These are phyloP conservation scores for Cytospora piceicola DNA, from an alignment of 2,329 filamentous ascomycete species.

Conservation along the genomic window DNA sequence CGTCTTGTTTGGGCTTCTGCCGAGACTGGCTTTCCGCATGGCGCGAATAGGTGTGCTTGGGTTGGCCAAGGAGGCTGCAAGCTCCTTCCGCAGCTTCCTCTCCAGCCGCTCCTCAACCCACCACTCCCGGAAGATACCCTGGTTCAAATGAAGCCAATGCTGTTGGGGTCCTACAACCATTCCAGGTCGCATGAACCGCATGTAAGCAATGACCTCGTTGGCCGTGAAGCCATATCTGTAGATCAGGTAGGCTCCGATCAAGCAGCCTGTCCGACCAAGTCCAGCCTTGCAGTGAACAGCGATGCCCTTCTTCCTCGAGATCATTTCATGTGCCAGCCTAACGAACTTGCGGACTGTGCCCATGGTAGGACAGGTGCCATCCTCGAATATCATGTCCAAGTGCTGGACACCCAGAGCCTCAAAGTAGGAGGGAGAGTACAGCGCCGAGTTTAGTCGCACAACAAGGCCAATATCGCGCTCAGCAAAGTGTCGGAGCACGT, in stretches of 20 bases:
- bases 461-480: slow-evolving; percentile 90
- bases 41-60: slow-evolving; percentile 65
- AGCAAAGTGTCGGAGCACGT: slow-evolving; percentile 87
- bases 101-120: slow-evolving; percentile 90
- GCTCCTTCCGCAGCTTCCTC: slow-evolving; percentile 64
- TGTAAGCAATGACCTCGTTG: slow-evolving; percentile 95
- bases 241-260: slow-evolving; percentile 97
- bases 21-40: slow-evolving; percentile 61
- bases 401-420: slow-evolving; percentile 93
- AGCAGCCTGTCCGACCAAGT: slow-evolving; percentile 89
- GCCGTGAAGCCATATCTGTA: slow-evolving; percentile 97
- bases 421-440: slow-evolving; percentile 98
- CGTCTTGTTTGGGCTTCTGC: slow-evolving; percentile 68
- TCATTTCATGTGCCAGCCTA: slow-evolving; percentile 91
- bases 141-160: slow-evolving; percentile 98
- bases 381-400: slow-evolving; percentile 99
- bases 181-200: slow-evolving; percentile 98
- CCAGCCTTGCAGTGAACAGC: slow-evolving; percentile 99
- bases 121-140: slow-evolving; percentile 97
- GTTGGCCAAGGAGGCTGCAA: slow-evolving; percentile 48
- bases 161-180: slow-evolving; percentile 99
- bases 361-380: slow-evolving; percentile 91
- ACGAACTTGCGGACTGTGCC: slow-evolving; percentile 93
- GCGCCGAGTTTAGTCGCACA: slow-evolving; percentile 90
- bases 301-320: slow-evolving; percentile 89